A percentile compares a stretch with the other conserved stretches of the same genome.
These are phyloP conservation scores for Kregervanrija delftensis DNA, from an alignment of 805 yeast species.

Conservation along the genomic window DNA sequence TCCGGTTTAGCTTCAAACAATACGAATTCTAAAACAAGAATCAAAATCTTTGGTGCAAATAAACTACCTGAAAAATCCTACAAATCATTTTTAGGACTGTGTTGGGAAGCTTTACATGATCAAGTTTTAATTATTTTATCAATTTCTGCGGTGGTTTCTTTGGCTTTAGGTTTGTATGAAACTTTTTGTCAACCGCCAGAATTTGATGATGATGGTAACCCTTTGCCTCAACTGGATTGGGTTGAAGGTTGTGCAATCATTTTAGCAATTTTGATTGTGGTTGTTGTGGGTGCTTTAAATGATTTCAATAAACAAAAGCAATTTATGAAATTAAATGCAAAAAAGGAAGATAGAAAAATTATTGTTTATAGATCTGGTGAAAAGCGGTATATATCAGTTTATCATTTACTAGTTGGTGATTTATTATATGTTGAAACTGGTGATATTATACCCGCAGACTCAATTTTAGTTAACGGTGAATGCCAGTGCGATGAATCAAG, in stretches of 20 bases:
- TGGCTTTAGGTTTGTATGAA: slow-evolving; percentile 88
- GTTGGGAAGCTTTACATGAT: slow-evolving; percentile 84
- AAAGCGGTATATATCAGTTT: slow-evolving; percentile 62
- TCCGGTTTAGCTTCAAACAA: slow-evolving; percentile 36
- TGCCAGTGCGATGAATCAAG: slow-evolving; percentile 90
- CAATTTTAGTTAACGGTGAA: slow-evolving; percentile 63
- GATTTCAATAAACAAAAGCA: slow-evolving; percentile 96
- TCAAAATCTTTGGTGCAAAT: slow-evolving; percentile 58
- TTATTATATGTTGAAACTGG: slow-evolving; percentile 81
- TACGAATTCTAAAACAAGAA: slow-evolving; percentile 31
- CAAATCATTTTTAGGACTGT: slow-evolving; percentile 59
- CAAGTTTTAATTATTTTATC: slow-evolving; percentile 79
- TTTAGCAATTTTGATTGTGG: slow-evolving; percentile 85
- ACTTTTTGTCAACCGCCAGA: slow-evolving; percentile 78
- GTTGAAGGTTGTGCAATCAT: slow-evolving; percentile 98
- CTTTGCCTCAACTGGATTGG: slow-evolving; percentile 88
- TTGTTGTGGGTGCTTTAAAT: slow-evolving; percentile 88
- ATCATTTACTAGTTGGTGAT: slow-evolving; percentile 82
- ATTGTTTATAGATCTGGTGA: slow-evolving; percentile 70
- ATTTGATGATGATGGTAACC: slow-evolving; percentile 70
- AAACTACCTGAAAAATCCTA: slow-evolving; percentile 63
- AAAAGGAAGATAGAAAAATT: slow-evolving; percentile 77
- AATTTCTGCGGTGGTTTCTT: slow-evolving; percentile 81
- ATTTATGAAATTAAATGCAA: slow-evolving; percentile 78
- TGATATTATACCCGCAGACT: slow-evolving; percentile 88